Base-by-base conservation (phyloP, 257 asterid genomes). In the Solanum pennellii region DNA sequence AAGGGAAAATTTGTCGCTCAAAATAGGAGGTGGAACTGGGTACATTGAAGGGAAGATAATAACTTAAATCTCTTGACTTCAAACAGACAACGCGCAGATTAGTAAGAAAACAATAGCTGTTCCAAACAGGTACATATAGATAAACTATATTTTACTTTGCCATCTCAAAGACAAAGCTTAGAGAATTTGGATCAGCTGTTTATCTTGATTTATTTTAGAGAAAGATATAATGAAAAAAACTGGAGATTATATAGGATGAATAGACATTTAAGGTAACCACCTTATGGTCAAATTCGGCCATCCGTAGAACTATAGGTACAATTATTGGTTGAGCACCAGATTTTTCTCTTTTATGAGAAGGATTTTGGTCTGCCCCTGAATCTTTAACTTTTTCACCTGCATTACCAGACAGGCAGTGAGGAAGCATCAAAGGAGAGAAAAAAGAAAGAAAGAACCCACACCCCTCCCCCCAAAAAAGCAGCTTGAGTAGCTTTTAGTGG, bases 251-350 rank as follows among this genome's bases (percentile, higher is more conserved):
- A 80, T 3, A 47, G 25, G 68, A 80, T 29, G 49, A 80, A 29
- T 16, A 47, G 85, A 29, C 44, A 49, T 29, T 7, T 14, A 79
- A 29, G 44, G 12, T 10, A 10, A 10, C 69, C 29, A 97, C 99
- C 99, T 95, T 94, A 83, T 97, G 99, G 90, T 96, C 99, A 91
- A 97, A 97, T 56, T 96, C 98, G 62, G 98, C 97, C 99, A 97
- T 95, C 92, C 94, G 94, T 44, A 97, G 91, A 89, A 97, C 95
- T 89, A 97, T 94, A 33, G 98, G 99, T 89, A 95, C 90, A 87
- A 96, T 92, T 86, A 96, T 94, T 87, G 99, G 98, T 86, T 95
- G 95, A 86, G 99, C 91, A 88, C 98, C 98, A 87, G 94, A 92
- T 87, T 96, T 94, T 60, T 89, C 96, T 83, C 91, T 92, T 86